A percentile compares a stretch with the other conserved stretches of the same genome.
These are phyloP conservation scores for Polytolypa hystricis DNA, from an alignment of 2,329 filamentous ascomycete species.

Conservation along the genomic window DNA sequence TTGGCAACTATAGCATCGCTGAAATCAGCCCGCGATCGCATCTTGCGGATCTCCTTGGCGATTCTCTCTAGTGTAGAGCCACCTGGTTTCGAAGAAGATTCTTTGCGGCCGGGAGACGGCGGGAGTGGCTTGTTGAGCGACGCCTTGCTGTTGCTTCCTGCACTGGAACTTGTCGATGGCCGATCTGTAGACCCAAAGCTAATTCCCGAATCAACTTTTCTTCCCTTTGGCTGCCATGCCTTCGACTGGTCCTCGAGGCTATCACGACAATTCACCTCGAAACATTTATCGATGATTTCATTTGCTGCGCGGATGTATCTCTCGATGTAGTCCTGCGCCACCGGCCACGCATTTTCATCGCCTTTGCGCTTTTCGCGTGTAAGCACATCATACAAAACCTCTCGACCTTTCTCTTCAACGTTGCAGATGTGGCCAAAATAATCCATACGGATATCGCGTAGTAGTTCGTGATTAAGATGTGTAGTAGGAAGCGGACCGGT, in stretches of 20 bases:
- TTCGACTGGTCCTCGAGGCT: conserved; percentile 24
- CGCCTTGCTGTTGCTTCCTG: conserved; percentile 13
- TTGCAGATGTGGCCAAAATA: conserved; percentile 53
- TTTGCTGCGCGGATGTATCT: conserved; percentile 50
- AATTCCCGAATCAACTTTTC: conserved; percentile 54
- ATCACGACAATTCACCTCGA: conserved; percentile 36
- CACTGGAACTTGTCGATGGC: conserved; percentile 27
- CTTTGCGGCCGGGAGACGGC: conserved; percentile 18
- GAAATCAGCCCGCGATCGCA: conserved; percentile 45
- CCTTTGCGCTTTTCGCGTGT: conserved; percentile 40
- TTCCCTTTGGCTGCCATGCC: conserved; percentile 31
- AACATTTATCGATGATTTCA: conserved; percentile 51
- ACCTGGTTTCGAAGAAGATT: conserved; percentile 15
- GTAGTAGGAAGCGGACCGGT: conserved; percentile 38
- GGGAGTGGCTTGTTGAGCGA: conserved; percentile 32
- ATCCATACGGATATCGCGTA: conserved; percentile 47
- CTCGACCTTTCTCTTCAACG: conserved; percentile 44
- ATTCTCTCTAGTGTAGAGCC: conserved; percentile 49
- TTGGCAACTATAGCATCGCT: conserved; percentile 32
- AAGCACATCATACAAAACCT: conserved; percentile 43
- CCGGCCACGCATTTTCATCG: conserved; percentile 47
- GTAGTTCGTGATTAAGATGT: conserved; percentile 40
- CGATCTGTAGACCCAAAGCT: conserved; percentile 41
- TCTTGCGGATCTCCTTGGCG: conserved; percentile 47
- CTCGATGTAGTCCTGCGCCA: conserved; percentile 39